Evolutionary conservation across 1,139 yeast species (phyloP), one percentile per base, ranked within the genome.

Genomic region (Saccharomycopsis crataegensis): DNA sequence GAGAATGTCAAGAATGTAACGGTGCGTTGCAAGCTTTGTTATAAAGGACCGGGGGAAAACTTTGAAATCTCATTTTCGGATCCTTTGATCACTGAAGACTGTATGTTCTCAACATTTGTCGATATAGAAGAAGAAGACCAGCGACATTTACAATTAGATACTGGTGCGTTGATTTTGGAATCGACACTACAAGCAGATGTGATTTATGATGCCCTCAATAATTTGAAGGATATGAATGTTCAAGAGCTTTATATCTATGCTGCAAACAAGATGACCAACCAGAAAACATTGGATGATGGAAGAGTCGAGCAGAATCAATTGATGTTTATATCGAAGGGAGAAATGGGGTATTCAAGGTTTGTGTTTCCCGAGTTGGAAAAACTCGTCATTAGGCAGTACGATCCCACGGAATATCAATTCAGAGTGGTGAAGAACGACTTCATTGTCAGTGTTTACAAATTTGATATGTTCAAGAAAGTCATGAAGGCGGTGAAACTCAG

Each of bases 11-110:
- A n/a, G 8, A 38, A 47, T 36, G 2, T 43, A 59, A 8, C 64
- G 38, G 80, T 74, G 1, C 76, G 74, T 57, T 76, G 80, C 57
- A 73, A 77, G 1, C 59, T 79, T 46, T 68, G 74, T 4, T 79
- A 78, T 59, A 67, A 71, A 48, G 77, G 88, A 0, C 73, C 73
- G 12, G 94, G 94, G 0, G 64, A 73, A 6, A 91, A 94, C 0
- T 78, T 89, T 55, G 73, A 80, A 1, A 67, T 88, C 28, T 83
- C 82, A 32, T 86, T 87, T 66, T 90, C 85, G 62, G 95, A 87
- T 64, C 75, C 78, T 1, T 67, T 75, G 51, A 79, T 88, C 60
- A 78, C 83, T 44, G 95, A 89, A 61, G 74, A 79, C 55, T 82
- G 89, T 58, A 91, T 86, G 61, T 79, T 88, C 59, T 69, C 77